Evolutionary conservation across 805 yeast species (phyloP), one percentile per base, ranked within the genome.

Genomic region (Saccharomycopsis microspora): DNA sequence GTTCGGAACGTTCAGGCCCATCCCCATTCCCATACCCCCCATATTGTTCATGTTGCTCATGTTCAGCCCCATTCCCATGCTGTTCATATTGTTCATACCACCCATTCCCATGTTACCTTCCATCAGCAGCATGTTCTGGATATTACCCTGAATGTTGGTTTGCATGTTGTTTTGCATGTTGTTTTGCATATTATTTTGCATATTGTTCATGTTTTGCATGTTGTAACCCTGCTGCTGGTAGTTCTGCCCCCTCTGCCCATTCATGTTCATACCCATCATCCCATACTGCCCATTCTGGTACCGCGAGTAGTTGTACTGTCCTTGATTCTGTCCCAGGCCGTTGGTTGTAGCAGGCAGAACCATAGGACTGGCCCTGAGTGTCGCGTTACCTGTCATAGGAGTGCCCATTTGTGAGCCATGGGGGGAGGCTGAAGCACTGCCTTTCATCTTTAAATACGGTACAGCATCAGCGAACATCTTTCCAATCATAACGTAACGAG

Each of bases 131-230:
- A 44, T 19, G 42, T 27, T 27, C 3, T 9, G 11, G 27, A 9
- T 27, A 9, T n/a, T n/a, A 39, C 39, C 34, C 7, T 7, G 8
- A 31, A 36, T 35, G 10, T 5, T 35, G 41, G 3, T 7, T 7
- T 51, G 51, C 29, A 38, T 43, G 51, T 7, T 41, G 49, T 19
- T 44, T 53, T 10, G 47, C 55, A 29, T 49, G 55, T 3, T 46
- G 11, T 39, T 30, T 30, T 41, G 19, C n/a, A 8, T 32, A 43
- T 40, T 9, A 49, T 41, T 10, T 30, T 29, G 37, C 39, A 11
- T 38, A 45, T 11, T 42, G 49, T 30, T 50, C 48, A 11, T 46
- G 50, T 46, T 39, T 52, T 34, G 19, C 53, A 11, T 43, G 58
- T 31, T 46, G 52, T 30, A 36, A 51, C 9, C 43, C 32, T 46